Evolutionary conservation across 164 flowering plant genomes (phyloP).

Genomic region (Aristolochia fimbriata): DNA sequence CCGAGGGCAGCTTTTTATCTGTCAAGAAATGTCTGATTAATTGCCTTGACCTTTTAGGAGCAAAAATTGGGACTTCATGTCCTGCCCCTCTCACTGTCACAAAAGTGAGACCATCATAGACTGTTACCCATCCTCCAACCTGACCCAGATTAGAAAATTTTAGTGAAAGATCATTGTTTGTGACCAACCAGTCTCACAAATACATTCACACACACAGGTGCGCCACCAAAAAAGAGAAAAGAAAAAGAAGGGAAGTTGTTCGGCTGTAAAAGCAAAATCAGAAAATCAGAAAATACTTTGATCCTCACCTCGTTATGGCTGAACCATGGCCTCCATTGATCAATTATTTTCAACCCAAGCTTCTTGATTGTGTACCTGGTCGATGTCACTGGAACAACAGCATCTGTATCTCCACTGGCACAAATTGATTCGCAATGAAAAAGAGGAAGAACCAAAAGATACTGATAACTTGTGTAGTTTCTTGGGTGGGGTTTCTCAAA

Average conservation of each 20-base stretch:
- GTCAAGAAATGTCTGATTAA: conserved; percentile 38
- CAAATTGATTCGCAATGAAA: neutral
- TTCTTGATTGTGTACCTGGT: too few species aligned
- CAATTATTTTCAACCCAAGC: too few species aligned
- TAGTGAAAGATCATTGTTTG: too few species aligned
- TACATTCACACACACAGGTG: too few species aligned
- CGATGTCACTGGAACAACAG: conserved; percentile 34
- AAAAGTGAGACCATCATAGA: conserved; percentile 25
- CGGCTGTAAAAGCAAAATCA: too few species aligned
- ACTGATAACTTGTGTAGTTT: neutral
- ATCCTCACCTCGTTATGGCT: too few species aligned
- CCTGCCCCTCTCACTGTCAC: conserved; percentile 32
- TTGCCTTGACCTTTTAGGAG: conserved; percentile 27
- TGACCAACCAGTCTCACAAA: too few species aligned
- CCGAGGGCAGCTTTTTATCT: conserved; percentile 20
- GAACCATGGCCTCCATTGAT: too few species aligned
- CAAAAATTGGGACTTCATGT: conserved; percentile 36
- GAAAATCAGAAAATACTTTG: too few species aligned
- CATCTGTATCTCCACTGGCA: conserved; percentile 59
- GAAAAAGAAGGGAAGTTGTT: too few species aligned
- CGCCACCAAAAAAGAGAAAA: too few species aligned
- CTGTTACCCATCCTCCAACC: conserved; percentile 18
- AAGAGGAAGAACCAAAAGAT: neutral
- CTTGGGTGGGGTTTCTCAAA: neutral
- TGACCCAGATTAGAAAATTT: too few species aligned